These are phyloP conservation scores for Endocarpon pusillum DNA, from an alignment of 495 filamentous ascomycete genomes.

Conservation along the genomic window DNA sequence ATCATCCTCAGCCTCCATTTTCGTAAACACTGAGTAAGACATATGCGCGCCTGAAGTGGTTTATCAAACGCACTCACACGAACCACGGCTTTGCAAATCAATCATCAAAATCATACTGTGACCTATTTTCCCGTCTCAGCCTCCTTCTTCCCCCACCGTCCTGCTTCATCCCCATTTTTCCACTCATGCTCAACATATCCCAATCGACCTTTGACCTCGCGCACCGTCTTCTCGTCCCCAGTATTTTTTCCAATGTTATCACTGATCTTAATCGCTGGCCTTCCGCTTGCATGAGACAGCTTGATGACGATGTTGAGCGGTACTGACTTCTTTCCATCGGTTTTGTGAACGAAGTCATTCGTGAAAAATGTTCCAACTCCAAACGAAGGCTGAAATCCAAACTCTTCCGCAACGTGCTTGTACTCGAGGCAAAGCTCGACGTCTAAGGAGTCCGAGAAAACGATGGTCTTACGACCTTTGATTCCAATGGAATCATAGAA, in stretches of 20 bases:
- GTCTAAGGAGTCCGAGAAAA: constrained; percentile 93
- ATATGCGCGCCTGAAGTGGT: too few relatives aligned
- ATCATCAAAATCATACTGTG: too few relatives aligned
- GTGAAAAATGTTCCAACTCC: constrained; percentile 92
- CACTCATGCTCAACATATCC: constrained; percentile 76
- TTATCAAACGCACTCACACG: too few relatives aligned
- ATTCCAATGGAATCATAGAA: constrained; percentile 73
- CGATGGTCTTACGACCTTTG: constrained; percentile 70
- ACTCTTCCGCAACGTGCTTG: constrained; percentile 59
- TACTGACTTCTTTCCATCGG: constrained; percentile 62
- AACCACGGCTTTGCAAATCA: too few relatives aligned
- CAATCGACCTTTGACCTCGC: constrained; percentile 64
- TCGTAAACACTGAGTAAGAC: too few relatives aligned
- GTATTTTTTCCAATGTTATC: constrained; percentile 96
- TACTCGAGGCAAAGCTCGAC: constrained; percentile 85
- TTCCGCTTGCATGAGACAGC: constrained; percentile 63
- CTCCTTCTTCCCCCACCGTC: constrained; percentile 45
- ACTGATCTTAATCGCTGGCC: constrained; percentile 86
- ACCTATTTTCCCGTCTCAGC: too few relatives aligned
- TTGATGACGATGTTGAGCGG: constrained; percentile 98
- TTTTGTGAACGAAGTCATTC: constrained; percentile 63
- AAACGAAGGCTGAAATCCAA: constrained; percentile 69
- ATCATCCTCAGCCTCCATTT: too few relatives aligned
- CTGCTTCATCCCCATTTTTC: constrained; percentile 67
- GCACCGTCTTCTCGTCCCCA: constrained; percentile 61